Percentiles rank a stretch among this genome's conserved stretches.
These are phyloP conservation scores for Diplogelasinospora grovesii DNA, from an alignment of 495 filamentous ascomycete genomes.

Conservation along the genomic window DNA sequence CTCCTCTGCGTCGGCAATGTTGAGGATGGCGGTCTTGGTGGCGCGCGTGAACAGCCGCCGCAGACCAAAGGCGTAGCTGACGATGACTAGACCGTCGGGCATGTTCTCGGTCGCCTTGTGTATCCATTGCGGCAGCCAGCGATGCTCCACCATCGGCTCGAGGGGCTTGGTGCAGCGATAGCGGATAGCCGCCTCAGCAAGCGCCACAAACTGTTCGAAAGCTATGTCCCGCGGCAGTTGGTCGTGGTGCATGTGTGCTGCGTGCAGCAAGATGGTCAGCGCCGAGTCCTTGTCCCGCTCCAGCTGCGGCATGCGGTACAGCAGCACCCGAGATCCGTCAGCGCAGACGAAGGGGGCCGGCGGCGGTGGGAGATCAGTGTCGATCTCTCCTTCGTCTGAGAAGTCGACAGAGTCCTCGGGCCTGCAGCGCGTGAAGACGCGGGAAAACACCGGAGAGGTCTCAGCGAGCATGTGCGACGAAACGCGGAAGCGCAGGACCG, in stretches of 20 bases:
- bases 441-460: conserved; percentile 30
- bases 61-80: conserved; percentile 36
- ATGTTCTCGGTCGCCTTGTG: conserved; percentile 26
- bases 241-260: conserved; percentile 36
- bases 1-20: conserved; percentile 20
- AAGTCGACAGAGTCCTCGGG: conserved; percentile 3
- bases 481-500: conserved; percentile 32
- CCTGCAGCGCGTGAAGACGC: too few species aligned
- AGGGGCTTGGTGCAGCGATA: conserved; percentile 36
- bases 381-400: conserved; percentile 12
- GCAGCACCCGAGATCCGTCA: conserved; percentile 24
- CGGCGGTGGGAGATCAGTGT: conserved; percentile 24
- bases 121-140: conserved; percentile 37
- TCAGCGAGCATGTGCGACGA: conserved; percentile 32
- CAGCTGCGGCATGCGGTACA: conserved; percentile 35
- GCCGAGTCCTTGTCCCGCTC: conserved; percentile 27
- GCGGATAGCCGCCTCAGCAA: conserved; percentile 29
- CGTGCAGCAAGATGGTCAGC: conserved; percentile 33
- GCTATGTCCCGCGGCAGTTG: conserved; percentile 29
- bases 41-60: conserved; percentile 28
- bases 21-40: conserved; percentile 33
- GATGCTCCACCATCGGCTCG: conserved; percentile 32
- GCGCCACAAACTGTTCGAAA: conserved; percentile 34
- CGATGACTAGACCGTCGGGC: conserved; percentile 29
- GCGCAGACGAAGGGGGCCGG: conserved; percentile 20